Conservation (phyloP, 768 basidiomycete species). For the Amanita exitialis region DNA sequence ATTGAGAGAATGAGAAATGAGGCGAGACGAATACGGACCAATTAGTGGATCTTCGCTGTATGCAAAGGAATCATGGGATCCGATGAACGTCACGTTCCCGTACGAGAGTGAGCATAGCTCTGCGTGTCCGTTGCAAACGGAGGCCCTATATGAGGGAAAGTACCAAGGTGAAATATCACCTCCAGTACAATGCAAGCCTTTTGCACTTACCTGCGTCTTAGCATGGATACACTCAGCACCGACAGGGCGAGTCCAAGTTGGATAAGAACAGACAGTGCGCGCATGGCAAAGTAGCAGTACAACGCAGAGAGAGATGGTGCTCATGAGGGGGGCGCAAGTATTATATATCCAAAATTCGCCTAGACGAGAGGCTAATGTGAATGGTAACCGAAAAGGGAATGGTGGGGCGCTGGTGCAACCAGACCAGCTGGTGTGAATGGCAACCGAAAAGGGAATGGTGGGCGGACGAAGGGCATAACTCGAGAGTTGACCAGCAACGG, state of each 20-base stretch:
- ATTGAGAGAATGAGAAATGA: not conserved
- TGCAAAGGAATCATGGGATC: conserved; percentile 49
- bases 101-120: conserved; percentile 52
- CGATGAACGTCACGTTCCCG: conserved; percentile 37
- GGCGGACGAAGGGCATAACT: not conserved
- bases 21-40: conserved; percentile 21
- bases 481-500: not conserved
- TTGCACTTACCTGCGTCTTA: not conserved
- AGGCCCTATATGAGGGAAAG: conserved; percentile 20
- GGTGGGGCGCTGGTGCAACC: too few species aligned
- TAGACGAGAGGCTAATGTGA: not conserved
- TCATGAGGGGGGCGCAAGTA: not conserved
- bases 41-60: conserved; percentile 35
- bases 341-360: too few species aligned
- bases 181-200: not conserved
- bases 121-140: conserved; percentile 55
- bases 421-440: not conserved
- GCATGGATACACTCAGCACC: not conserved
- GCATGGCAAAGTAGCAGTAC: not conserved
- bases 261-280: not conserved
- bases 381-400: not conserved
- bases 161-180: not conserved
- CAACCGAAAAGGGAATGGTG: not conserved
- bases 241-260: not conserved
- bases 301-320: not conserved